A percentile compares a stretch with the other conserved stretches of the same genome.
phyloP scores from a whole-genome alignment of 2,329 filamentous ascomycete genomes.

The Didymella pomorum region DNA sequence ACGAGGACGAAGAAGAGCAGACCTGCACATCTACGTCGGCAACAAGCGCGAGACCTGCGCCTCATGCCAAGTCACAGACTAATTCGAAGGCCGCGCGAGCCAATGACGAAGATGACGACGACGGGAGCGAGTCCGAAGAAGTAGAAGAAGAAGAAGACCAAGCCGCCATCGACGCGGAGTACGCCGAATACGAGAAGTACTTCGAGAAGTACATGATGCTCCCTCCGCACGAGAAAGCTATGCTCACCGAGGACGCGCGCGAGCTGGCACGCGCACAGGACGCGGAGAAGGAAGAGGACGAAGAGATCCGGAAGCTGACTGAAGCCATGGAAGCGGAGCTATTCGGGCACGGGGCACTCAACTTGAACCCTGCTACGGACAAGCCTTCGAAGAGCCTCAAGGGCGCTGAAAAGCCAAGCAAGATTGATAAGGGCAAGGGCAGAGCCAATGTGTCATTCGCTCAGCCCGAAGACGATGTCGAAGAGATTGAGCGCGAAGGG shows the following conservation, averaged over 20 bases:
- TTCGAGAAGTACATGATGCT: slow-evolving; percentile 86
- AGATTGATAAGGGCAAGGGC: slow-evolving; percentile 22
- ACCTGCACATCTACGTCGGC: not conserved
- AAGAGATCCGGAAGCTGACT: slow-evolving; percentile 71
- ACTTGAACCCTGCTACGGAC: slow-evolving; percentile 45
- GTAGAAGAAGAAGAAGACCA: slow-evolving; percentile 51
- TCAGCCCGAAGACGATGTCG: slow-evolving; percentile 22
- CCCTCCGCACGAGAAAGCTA: slow-evolving; percentile 51
- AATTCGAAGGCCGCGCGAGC: slow-evolving; percentile 55
- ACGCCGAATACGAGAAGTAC: slow-evolving; percentile 75
- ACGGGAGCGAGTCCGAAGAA: slow-evolving; percentile 61
- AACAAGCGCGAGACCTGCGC: slow-evolving; percentile 52
- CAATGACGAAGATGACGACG: slow-evolving; percentile 52
- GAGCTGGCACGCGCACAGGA: slow-evolving; percentile 52
- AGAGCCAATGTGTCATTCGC: slow-evolving; percentile 31
- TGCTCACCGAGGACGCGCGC: slow-evolving; percentile 46
- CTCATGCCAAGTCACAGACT: slow-evolving; percentile 67
- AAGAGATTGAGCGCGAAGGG: slow-evolving; percentile 73
- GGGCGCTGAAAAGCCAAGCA: slow-evolving; percentile 2
- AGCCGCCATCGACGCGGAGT: slow-evolving; percentile 78
- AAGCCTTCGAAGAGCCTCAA: not conserved
- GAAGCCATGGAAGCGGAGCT: slow-evolving; percentile 77
- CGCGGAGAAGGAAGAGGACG: slow-evolving; percentile 53
- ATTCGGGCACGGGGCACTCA: slow-evolving; percentile 71
- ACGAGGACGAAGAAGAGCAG: slow-evolving; percentile 47